Evolutionary conservation across 2,329 filamentous ascomycete species (phyloP), one percentile per base, ranked within the genome.

Genomic region (Fusarium udum): DNA sequence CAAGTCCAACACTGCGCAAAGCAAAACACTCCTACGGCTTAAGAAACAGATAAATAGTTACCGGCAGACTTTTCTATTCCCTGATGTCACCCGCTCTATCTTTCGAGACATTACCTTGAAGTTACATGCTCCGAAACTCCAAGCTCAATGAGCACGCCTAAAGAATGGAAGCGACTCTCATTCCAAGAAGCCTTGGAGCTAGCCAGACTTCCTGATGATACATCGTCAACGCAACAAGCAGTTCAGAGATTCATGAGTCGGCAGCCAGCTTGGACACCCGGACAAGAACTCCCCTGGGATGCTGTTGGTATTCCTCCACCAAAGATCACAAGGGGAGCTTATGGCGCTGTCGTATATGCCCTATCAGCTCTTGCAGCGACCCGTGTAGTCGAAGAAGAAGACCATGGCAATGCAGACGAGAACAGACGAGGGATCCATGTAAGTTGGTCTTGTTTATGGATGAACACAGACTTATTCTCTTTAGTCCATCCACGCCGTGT

Each of bases 401-500:
- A 83, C 7, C 32, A 63, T 12, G 53, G 58, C 22, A 48, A 67
- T 14, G 40, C 12, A 20, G 61, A 59, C 18, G 64, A 66, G 20
- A 75, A 69, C 8, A 77, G 61, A 15, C 77, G 82, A 7, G 81
- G 80, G 4, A 81, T 84, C 49, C 83, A 84, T 74, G 83, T 84
- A 67, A 75, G 83, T 78, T 31, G n/a, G 36, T 12, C 13, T 16
- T 22, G 9, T n/a, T 39, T 34, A 34, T 24, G 26, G n/a, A 14
- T 9, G n/a, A 26, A 31, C 20, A 53, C 40, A 34, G 22, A 62
- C 60, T 63, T n/a, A 67, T 36, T 20, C 12, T 31, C 24, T n/a
- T 20, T 9, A 89, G 87, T 86, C 87, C 14, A 87, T 90, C 28
- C 86, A 89, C 73, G 88, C 87, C 14, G 87, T 85, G 74, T 90